These are phyloP conservation scores for Quambalaria eucalypti DNA, from an alignment of 1,284 basidiomycete genomes.

Conservation along the genomic window DNA sequence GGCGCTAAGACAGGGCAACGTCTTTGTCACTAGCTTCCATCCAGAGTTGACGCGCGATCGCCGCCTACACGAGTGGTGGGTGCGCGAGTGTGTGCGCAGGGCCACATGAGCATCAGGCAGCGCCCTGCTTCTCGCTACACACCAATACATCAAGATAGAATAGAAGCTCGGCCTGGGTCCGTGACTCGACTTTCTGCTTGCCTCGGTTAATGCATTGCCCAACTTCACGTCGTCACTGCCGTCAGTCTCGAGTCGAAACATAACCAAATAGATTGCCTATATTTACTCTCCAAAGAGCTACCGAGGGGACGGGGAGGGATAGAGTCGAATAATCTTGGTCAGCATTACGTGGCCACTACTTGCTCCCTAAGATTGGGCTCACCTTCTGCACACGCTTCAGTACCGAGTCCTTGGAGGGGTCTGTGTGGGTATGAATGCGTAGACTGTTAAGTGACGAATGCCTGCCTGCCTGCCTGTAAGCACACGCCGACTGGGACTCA, in stretches of 20 bases:
- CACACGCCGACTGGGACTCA: slow-evolving; percentile 16
- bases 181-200: too few relatives aligned
- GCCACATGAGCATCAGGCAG: not conserved
- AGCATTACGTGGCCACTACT: too few relatives aligned
- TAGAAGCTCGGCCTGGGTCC: not conserved
- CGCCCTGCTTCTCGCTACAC: not conserved
- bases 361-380: slow-evolving; percentile 4
- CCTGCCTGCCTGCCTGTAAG: not conserved
- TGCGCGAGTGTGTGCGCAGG: slow-evolving; percentile 47
- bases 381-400: slow-evolving; percentile 86
- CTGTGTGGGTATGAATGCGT: slow-evolving; percentile 51
- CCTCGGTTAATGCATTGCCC: too few relatives aligned
- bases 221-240: too few relatives aligned
- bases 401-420: slow-evolving; percentile 92
- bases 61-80: slow-evolving; percentile 80
- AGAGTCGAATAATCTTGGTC: not conserved
- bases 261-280: too few relatives aligned
- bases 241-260: too few relatives aligned
- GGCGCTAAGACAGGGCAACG: slow-evolving; percentile 72
- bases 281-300: slow-evolving; percentile 34
- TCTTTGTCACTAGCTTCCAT: slow-evolving; percentile 85
- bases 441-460: not conserved
- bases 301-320: not conserved
- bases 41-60: slow-evolving; percentile 82
- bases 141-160: not conserved